Base-by-base conservation (phyloP, 2,329 filamentous ascomycete genomes). In the Penicillium vulpinum region DNA sequence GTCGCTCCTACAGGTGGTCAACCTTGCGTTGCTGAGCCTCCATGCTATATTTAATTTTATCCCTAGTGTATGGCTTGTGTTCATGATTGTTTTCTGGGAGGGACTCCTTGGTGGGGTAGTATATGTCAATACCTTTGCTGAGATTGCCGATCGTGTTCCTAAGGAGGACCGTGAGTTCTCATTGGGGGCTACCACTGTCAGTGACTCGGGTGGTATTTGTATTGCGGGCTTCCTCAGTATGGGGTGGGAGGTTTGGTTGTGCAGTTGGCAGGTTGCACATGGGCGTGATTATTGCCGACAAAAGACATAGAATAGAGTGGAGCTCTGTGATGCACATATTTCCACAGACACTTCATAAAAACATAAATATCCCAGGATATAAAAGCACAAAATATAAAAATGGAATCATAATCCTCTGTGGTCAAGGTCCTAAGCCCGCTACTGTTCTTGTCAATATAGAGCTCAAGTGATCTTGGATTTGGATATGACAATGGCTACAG, bases 91-190 rank as follows among this genome's bases (percentile, higher is more conserved):
- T 21, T 94, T 97, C 69, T 97, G 93, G 93, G 94, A 97, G 73
- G 94, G 94, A 0, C 74, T 97, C 13, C 79, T 99, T 0, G 94
- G 94, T 0, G 94, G 94, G 0, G 81, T 91, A 4, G 94, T 97
- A 0, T 99, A 99, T 67, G 92, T 97, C 58, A 96, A 93, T 68
- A 96, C 92, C 0, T 99, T 97, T 74, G 91, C 92, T 0, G 90
- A 95, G 71, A 97, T 99, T 60, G 88, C 91, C 72, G 91, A 97
- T 67, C 86, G 87, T 7, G 87, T 97, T 1, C 85, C 87, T 0
- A 78, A 82, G 5, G 84, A 86, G 31, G 92, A 97, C 51, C 83
- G 93, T 6, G 94, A 99, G 75, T 97, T 97, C 70, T 95, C 91
- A 58, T 78, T 99, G 1, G 87, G 90, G 0, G 93, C 92, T 0